Percentiles rank a stretch among this genome's conserved stretches.
Evolutionary conservation across 225 moss, liverwort and hornwort species (phyloP).

Genomic region (Anthoceros angustus): DNA sequence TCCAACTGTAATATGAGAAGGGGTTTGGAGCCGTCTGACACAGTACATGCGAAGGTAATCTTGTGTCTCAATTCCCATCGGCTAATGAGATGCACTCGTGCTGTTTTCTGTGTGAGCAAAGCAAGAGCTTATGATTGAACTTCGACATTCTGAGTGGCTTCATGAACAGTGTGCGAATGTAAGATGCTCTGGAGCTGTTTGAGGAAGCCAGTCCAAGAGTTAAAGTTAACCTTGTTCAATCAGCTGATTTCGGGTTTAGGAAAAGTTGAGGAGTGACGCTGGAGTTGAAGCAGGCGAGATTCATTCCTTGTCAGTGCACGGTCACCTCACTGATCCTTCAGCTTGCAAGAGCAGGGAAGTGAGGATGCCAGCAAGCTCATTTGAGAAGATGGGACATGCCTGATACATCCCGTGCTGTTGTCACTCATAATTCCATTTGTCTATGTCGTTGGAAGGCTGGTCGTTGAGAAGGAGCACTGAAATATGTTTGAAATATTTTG

Average conservation of each 20-base stretch:
- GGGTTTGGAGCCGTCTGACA: background rate
- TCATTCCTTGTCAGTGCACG: conserved; percentile 41
- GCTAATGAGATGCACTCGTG: background rate
- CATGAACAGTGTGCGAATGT: conserved; percentile 3
- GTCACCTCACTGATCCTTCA: conserved; percentile 50
- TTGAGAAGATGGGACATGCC: too few species aligned
- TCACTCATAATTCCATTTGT: too few species aligned
- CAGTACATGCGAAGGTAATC: background rate
- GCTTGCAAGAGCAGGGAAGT: conserved; percentile 61
- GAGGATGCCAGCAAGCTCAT: too few species aligned
- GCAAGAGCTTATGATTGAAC: background rate
- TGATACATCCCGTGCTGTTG: too few species aligned
- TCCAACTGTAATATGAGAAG: background rate
- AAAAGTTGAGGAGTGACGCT: too few species aligned
- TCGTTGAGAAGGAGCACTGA: too few species aligned
- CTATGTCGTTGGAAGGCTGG: too few species aligned
- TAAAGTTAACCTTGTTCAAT: conserved; percentile 36
- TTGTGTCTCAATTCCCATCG: background rate
- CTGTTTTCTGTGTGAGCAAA: background rate
- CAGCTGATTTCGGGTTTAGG: conserved; percentile 41
- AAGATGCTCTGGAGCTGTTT: conserved; percentile 9
- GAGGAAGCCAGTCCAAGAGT: conserved; percentile 26
- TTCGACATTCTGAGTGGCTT: conserved; percentile 8
- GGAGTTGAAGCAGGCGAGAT: conserved; percentile 38
- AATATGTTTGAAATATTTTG: too few species aligned